These are phyloP conservation scores for Melaleuca quinquenervia DNA, from an alignment of 345 rosid genomes.

Conservation along the genomic window DNA sequence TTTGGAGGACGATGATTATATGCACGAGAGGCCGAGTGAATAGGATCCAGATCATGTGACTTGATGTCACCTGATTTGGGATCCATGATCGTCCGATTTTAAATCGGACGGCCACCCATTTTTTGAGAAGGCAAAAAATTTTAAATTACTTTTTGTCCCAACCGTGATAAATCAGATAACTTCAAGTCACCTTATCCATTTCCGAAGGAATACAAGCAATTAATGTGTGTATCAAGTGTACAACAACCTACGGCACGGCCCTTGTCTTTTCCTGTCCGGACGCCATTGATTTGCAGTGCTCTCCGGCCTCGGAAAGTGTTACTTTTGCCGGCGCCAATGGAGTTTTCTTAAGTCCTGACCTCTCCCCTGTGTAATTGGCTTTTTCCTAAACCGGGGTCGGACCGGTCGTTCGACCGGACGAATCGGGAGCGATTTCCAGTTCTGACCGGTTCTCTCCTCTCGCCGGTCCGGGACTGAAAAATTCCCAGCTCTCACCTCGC, in stretches of 20 bases:
- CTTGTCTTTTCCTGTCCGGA: not conserved
- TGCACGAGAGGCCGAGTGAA: not conserved
- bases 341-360: not conserved
- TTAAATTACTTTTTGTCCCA: too few relatives aligned
- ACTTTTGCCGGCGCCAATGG: not conserved
- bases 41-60: too few relatives aligned
- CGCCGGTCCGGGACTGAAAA: not conserved
- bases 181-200: too few relatives aligned
- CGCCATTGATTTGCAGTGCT: not conserved
- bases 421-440: not conserved
- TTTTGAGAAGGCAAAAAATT: too few relatives aligned
- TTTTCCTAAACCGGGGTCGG: not conserved
- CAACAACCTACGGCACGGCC: not conserved
- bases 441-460: not conserved
- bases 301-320: not conserved
- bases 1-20: not conserved
- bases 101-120: too few relatives aligned
- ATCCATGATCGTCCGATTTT: too few relatives aligned
- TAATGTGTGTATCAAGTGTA: not conserved
- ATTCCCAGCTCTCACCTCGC: not conserved
- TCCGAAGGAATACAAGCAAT: too few relatives aligned
- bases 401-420: not conserved
- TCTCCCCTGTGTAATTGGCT: not conserved
- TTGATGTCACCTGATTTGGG: too few relatives aligned
- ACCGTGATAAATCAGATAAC: too few relatives aligned